Base-by-base conservation (phyloP, 2,329 filamentous ascomycete genomes). In the Phialocephala sp. region DNA sequence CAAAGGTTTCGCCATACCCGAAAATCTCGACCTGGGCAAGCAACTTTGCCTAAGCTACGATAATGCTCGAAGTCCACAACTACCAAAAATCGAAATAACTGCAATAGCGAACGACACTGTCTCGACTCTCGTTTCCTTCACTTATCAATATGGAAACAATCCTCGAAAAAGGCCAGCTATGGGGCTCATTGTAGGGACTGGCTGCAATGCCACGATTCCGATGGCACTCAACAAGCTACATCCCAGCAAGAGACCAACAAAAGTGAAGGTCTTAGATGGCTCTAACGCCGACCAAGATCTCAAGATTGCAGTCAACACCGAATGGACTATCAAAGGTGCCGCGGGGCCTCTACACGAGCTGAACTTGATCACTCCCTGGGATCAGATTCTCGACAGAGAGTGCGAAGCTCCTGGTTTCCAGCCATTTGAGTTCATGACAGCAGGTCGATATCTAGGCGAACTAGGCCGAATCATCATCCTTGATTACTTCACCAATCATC, bases 371-470 rank as follows among this genome's bases (percentile, higher is more conserved):
- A 93, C 86, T 11, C 79, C 79, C 41, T 94, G 91, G 91, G 92
- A 95, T 72, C 78, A 81, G 11, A 79, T 83, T 65, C 82, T 95
- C 6, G 91, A 93, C 71, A 78, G 78, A 4, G 84, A 87, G 55
- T 89, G 89, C 71, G 89, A 92, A 71, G 82, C 81, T 8, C 94
- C 94, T 1, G 94, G 93, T 50, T 93, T 97, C 80, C 94, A 97
- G 80, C 89, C 92, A 0, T 97, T 97, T 71, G 94, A 98, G 82
- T 97, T 97, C 83, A 97, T 97, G 92, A 94, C 96, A 75, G 92
- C 94, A 1, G 94, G 94, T 66, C 85, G 97, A 50, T 98, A 97
- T 77, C 86, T 97, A 1, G 94, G 94, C 70, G 94, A 97, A 80
- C 90, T 91, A 0, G 91, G 91, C 0, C 71, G 73, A 27, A 93